Percentiles rank a stretch among this genome's conserved stretches.
These are phyloP conservation scores for Cornus florida DNA, from an alignment of 148 eudicot species.

Conservation along the genomic window DNA sequence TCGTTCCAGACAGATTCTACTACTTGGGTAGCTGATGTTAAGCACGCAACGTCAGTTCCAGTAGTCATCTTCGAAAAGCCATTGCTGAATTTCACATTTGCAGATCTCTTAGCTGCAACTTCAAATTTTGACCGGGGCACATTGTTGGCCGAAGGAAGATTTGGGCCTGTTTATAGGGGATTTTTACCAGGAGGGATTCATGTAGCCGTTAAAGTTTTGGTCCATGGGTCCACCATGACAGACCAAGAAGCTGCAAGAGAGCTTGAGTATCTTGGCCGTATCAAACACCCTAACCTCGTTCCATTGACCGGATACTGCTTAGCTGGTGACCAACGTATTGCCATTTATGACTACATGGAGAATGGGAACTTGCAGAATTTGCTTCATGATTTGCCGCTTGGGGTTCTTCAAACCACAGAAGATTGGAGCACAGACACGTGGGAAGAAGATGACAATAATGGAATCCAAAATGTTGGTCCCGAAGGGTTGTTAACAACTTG, in stretches of 20 bases:
- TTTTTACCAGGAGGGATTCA: conserved; percentile 51
- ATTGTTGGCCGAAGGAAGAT: conserved; percentile 59
- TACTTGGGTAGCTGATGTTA: conserved; percentile 72
- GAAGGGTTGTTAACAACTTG: conserved; percentile 44
- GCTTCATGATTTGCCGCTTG: conserved; percentile 62
- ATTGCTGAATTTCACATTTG: conserved; percentile 58
- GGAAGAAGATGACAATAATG: conserved; percentile 44
- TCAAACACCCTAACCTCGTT: conserved; percentile 63
- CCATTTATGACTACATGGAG: conserved; percentile 69
- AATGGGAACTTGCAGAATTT: conserved; percentile 60
- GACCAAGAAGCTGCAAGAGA: conserved; percentile 67
- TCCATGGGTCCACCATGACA: conserved; percentile 56
- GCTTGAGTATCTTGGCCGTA: conserved; percentile 53
- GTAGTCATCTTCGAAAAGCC: conserved; percentile 69
- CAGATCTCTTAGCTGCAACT: conserved; percentile 65
- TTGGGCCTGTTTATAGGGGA: conserved; percentile 71
- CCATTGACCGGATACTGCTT: conserved; percentile 63
- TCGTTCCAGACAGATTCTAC: conserved; percentile 69
- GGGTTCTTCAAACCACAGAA: conserved; percentile 44
- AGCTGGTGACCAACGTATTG: conserved; percentile 65
- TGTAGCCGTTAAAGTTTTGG: conserved; percentile 61
- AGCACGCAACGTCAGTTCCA: conserved; percentile 53
- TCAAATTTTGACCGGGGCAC: conserved; percentile 58
- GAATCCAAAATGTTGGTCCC: conserved; percentile 40
- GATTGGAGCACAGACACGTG: conserved; percentile 66